Evolutionary conservation across 1,284 basidiomycete species (phyloP).

Genomic region (Irpex lacteus): DNA sequence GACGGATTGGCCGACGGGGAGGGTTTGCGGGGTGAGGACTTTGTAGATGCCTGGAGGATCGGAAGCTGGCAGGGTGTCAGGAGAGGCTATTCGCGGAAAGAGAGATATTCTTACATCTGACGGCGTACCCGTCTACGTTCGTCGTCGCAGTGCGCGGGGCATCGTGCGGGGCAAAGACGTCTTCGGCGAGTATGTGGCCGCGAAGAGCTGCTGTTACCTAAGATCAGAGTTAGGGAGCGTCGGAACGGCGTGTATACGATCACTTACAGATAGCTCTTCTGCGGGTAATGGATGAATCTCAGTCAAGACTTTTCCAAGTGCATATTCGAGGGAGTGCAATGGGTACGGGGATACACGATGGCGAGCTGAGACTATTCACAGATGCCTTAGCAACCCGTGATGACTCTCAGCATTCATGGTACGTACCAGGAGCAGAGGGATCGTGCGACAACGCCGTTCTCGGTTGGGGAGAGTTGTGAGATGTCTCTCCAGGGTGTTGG

Average conservation of each 20-base stretch:
- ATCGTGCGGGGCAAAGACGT: conserved; percentile 63
- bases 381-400: conserved; percentile 1
- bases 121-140: conserved; percentile 87
- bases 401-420: too few species aligned
- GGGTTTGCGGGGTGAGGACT: conserved; percentile 64
- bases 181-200: conserved; percentile 74
- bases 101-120: conserved; percentile 49
- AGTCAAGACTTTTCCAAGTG: conserved; percentile 53
- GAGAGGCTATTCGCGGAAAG: not conserved
- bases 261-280: conserved; percentile 30
- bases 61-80: conserved; percentile 38
- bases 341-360: conserved; percentile 78
- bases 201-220: conserved; percentile 57
- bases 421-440: conserved; percentile 60
- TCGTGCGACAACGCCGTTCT: conserved; percentile 64
- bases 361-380: conserved; percentile 54
- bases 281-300: conserved; percentile 43
- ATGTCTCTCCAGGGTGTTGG: conserved; percentile 38
- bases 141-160: conserved; percentile 67
- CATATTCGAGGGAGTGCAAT: conserved; percentile 64
- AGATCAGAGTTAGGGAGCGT: not conserved
- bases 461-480: conserved; percentile 46
- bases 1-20: conserved; percentile 37
- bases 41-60: conserved; percentile 63
- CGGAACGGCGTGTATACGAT: not conserved